Evolutionary conservation across 176 grass and related monocot genomes (phyloP).

Genomic region (Carex myosuroides): DNA sequence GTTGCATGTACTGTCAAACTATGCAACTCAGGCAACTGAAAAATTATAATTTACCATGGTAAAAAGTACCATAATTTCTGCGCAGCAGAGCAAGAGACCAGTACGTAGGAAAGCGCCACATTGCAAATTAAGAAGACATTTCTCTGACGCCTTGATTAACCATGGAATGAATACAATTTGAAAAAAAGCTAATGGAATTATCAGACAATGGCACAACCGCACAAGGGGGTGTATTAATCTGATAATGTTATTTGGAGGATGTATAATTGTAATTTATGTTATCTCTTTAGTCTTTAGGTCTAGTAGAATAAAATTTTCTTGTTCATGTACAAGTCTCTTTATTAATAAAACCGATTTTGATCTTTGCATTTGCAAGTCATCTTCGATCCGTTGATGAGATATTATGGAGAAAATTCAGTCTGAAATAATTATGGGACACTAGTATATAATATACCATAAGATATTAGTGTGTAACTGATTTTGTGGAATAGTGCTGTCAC

Average conservation of each 20-base stretch:
- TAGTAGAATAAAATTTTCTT: conserved; percentile 8
- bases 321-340: neutral
- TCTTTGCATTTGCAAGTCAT: neutral
- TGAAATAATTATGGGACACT: neutral
- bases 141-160: neutral
- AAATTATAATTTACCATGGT: neutral
- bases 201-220: neutral
- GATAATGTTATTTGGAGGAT: conserved; percentile 2
- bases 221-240: neutral
- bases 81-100: neutral
- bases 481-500: neutral
- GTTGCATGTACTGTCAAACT: conserved; percentile 24
- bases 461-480: neutral
- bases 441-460: neutral
- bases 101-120: neutral
- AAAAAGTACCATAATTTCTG: neutral
- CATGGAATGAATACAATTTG: neutral
- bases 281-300: neutral
- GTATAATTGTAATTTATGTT: conserved; percentile 5
- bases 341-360: neutral
- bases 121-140: conserved; percentile 1
- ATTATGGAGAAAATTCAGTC: neutral
- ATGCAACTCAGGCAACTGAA: neutral
- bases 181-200: neutral
- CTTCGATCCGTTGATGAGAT: neutral